A percentile compares a stretch with the other conserved stretches of the same genome.
phyloP scores from a whole-genome alignment of 257 asterid genomes.

The Craterostigma plantagineum region DNA sequence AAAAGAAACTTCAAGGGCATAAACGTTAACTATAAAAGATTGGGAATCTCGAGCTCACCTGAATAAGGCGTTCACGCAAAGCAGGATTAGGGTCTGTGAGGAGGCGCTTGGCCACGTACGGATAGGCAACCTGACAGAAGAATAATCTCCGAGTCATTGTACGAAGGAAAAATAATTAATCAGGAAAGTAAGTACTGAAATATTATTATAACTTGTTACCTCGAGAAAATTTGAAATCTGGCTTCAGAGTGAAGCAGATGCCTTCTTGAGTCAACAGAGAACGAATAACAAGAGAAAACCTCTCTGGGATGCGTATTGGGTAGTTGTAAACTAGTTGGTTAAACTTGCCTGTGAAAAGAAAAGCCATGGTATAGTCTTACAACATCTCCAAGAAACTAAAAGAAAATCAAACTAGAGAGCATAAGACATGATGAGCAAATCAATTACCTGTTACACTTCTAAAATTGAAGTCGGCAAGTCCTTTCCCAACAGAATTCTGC shows the following conservation, averaged over 20 bases:
- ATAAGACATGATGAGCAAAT: neutral
- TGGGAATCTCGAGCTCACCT: slow-evolving; percentile 49
- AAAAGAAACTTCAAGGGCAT: neutral
- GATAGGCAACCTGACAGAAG: slow-evolving; percentile 86
- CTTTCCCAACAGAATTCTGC: slow-evolving; percentile 94
- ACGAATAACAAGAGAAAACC: slow-evolving; percentile 96
- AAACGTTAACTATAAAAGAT: neutral
- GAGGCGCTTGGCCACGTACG: slow-evolving; percentile 94
- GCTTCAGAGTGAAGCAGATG: slow-evolving; percentile 85
- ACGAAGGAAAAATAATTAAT: neutral
- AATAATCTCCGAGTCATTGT: slow-evolving; percentile 7
- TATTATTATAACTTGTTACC: slow-evolving; percentile 34
- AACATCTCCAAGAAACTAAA: slow-evolving; percentile 1
- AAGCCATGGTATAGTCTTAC: neutral
- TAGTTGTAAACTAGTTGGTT: slow-evolving; percentile 91
- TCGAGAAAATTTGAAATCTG: slow-evolving; percentile 91
- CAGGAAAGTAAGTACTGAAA: neutral
- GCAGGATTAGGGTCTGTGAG: slow-evolving; percentile 99
- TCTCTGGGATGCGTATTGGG: slow-evolving; percentile 95
- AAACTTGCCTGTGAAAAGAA: slow-evolving; percentile 61
- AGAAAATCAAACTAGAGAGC: neutral
- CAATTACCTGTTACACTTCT: slow-evolving; percentile 83
- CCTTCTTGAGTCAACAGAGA: slow-evolving; percentile 98
- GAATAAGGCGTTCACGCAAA: slow-evolving; percentile 87
- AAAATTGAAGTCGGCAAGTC: slow-evolving; percentile 89